Evolutionary conservation across 2,329 filamentous ascomycete genomes (phyloP).

Genomic region (Huntiella decipiens): DNA sequence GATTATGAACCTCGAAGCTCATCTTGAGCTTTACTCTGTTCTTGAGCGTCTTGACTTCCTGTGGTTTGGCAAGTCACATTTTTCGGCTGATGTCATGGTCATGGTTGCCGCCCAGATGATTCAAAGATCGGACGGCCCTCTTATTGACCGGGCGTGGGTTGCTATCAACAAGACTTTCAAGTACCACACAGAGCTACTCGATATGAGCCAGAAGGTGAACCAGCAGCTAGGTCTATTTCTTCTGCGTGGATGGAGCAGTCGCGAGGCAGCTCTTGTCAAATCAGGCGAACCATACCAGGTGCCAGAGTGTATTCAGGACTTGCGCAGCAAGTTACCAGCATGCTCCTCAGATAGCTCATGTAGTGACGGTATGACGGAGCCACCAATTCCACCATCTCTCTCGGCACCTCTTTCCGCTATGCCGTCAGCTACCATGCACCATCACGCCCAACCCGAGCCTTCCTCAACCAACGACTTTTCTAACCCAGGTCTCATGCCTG

Average conservation of each 20-base stretch:
- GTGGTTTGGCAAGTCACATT: constrained; percentile 36
- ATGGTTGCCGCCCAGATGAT: constrained; percentile 36
- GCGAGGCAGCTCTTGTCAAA: constrained; percentile 24
- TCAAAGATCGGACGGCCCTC: constrained; percentile 26
- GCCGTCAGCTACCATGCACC: constrained; percentile 3
- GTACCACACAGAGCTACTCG: constrained; percentile 31
- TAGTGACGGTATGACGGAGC: constrained; percentile 13
- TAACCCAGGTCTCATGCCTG: not conserved
- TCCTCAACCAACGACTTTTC: not conserved
- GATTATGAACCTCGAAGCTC: constrained; percentile 29
- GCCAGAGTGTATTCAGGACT: constrained; percentile 27
- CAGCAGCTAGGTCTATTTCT: constrained; percentile 5
- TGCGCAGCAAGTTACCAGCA: constrained; percentile 25
- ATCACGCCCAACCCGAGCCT: constrained; percentile 1
- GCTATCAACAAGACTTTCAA: constrained; percentile 27
- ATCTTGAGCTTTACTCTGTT: constrained; percentile 24
- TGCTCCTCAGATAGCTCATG: constrained; percentile 16
- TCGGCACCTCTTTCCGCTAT: constrained; percentile 10
- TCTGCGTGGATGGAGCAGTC: constrained; percentile 24
- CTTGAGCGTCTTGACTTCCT: constrained; percentile 28
- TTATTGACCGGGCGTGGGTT: constrained; percentile 36
- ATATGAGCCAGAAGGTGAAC: constrained; percentile 26
- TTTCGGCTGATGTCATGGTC: constrained; percentile 36
- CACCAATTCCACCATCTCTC: constrained; percentile 8
- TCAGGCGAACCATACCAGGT: constrained; percentile 21